These are phyloP conservation scores for Malus hybrid DNA, from an alignment of 331 rosid species.

Conservation along the genomic window DNA sequence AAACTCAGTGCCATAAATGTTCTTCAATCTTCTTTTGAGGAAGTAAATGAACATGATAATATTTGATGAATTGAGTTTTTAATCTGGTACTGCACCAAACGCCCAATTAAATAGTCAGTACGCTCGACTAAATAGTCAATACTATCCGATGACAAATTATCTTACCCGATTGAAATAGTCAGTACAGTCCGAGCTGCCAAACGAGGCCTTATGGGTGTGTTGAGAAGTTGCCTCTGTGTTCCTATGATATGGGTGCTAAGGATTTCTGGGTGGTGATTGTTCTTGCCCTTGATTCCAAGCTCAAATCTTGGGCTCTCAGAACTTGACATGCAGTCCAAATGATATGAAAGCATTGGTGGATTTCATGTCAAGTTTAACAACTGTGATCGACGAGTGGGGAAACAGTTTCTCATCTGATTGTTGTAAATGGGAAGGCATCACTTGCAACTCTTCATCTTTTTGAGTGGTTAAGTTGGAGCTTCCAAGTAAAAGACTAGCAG, in stretches of 20 bases:
- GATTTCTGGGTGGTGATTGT: constrained; percentile 13
- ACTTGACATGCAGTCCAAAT: neutral
- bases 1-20: too few relatives aligned
- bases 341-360: neutral
- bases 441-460: constrained; percentile 1
- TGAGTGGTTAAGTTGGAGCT: constrained; percentile 23
- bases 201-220: neutral
- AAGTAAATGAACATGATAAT: too few relatives aligned
- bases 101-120: too few relatives aligned
- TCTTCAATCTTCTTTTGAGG: too few relatives aligned
- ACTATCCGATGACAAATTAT: too few relatives aligned
- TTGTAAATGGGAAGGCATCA: constrained; percentile 20
- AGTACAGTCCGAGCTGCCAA: too few relatives aligned
- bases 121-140: too few relatives aligned
- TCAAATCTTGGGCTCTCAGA: constrained; percentile 12
- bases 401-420: neutral
- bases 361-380: neutral
- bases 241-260: constrained; percentile 10
- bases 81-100: too few relatives aligned
- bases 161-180: too few relatives aligned
- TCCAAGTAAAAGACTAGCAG: neutral
- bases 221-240: neutral
- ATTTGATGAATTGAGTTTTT: too few relatives aligned
- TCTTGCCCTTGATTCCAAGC: constrained; percentile 11
- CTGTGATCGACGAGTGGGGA: neutral